A percentile compares a stretch with the other conserved stretches of the same genome.
Evolutionary conservation across 2,329 filamentous ascomycete species (phyloP).

Genomic region (Xylariaceae sp.): DNA sequence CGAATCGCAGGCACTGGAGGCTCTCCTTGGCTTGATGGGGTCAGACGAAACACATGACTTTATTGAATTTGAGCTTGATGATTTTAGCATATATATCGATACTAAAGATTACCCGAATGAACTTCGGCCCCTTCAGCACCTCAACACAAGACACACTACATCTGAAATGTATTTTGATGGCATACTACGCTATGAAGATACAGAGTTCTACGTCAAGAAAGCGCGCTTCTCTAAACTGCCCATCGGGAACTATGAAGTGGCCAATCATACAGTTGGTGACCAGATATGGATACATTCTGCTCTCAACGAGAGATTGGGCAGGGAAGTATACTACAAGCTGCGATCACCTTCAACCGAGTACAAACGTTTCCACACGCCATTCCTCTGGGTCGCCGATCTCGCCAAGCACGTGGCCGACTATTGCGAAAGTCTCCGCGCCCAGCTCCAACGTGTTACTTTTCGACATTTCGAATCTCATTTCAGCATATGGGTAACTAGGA

Average conservation of each 20-base stretch:
- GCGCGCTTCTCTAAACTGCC: conserved; percentile 59
- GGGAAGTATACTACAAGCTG: conserved; percentile 64
- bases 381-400: conserved; percentile 69
- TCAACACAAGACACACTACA: conserved; percentile 40
- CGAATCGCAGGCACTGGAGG: conserved; percentile 34
- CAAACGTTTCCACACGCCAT: conserved; percentile 56
- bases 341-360: conserved; percentile 58
- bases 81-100: conserved; percentile 58
- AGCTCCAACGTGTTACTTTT: conserved; percentile 43
- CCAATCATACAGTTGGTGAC: conserved; percentile 45
- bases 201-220: conserved; percentile 49
- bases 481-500: conserved; percentile 48
- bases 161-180: conserved; percentile 58
- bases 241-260: conserved; percentile 62
- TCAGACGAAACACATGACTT: conserved; percentile 25
- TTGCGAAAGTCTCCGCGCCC: conserved; percentile 39
- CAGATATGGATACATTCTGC: conserved; percentile 64
- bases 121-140: conserved; percentile 53
- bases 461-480: conserved; percentile 59
- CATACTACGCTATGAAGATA: conserved; percentile 45
- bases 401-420: conserved; percentile 72
- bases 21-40: conserved; percentile 24
- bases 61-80: conserved; percentile 51
- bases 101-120: conserved; percentile 40
- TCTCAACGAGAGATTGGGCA: conserved; percentile 34